Base-by-base conservation (phyloP, 257 asterid species). In the Vinca minor region DNA sequence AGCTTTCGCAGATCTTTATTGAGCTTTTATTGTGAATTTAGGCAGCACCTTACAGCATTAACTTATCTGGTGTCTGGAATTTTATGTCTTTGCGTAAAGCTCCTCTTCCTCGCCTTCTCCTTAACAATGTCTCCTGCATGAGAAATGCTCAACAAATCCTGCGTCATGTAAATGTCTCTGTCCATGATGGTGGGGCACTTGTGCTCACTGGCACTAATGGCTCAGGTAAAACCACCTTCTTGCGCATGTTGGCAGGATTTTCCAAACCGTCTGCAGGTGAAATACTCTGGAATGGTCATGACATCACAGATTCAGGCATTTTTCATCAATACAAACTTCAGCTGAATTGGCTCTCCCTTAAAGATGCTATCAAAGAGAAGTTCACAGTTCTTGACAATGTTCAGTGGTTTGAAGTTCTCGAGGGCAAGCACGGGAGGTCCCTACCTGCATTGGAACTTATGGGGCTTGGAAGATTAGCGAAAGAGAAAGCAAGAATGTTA, bases 131-230 rank as follows among this genome's bases (percentile, higher is more conserved):
- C 21, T 76, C 95, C 14, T 89, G 97, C 84, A 87, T 89, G 95
- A 82, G 97, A 82, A 89, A 87, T 10, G 95, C 87, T 9, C 97
- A 89, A 57, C 94, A 87, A 75, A 89, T 89, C 69, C 83, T 87
- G 53, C 95, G 95, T 21, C 80, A 87, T 52, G 83, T 85, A 64
- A 89, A 87, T 45, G 92, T 68, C 56, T 74, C 95, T 64, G 35
- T 89, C 71, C 90, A 87, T 41, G 94, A 89, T 15, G 95, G 95
- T 25, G 79, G 84, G 18, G 92, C 94, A 54, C 89, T 89, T 46
- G 73, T 79, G 32, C 82, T 89, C 63, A 69, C 87, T 5, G 97
- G 97, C 59, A 78, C 90, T 47, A 90, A 87, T 11, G 96, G 97
- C 44, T 90, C 96, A 0, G 95, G 96, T 52, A 90, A 90, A 76